These are phyloP conservation scores for Chrysanthemum makinoi DNA, from an alignment of 129 eudicot genomes.

Conservation along the genomic window DNA sequence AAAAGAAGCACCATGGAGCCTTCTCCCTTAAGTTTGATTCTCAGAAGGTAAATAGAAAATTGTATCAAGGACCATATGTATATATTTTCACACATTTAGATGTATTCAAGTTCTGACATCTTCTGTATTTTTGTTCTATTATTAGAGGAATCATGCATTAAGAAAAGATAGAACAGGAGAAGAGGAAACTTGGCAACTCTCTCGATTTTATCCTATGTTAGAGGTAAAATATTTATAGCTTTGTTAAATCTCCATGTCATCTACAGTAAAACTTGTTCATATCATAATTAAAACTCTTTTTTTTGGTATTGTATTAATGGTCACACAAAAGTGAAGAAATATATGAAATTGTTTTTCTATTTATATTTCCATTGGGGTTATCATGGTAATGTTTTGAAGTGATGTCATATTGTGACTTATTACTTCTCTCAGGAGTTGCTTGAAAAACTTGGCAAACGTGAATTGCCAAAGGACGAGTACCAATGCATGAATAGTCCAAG, in stretches of 20 bases:
- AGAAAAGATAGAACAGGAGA: conserved; percentile 85
- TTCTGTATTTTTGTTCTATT: conserved; percentile 22
- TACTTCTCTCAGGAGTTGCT: conserved; percentile 42
- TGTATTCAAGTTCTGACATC: conserved; percentile 13
- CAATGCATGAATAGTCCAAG: conserved; percentile 48
- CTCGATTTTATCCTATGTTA: conserved; percentile 77
- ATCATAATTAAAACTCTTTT: background rate
- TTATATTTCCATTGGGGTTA: background rate
- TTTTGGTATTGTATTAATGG: background rate
- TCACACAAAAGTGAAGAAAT: no score
- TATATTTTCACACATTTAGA: background rate
- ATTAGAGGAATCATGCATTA: conserved; percentile 62
- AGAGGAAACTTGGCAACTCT: conserved; percentile 85
- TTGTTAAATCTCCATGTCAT: background rate
- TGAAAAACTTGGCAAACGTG: conserved; percentile 48
- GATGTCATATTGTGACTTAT: background rate
- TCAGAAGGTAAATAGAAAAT: conserved; percentile 50
- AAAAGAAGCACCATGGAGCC: conserved; percentile 60
- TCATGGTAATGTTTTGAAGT: background rate
- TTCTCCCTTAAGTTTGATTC: conserved; percentile 89
- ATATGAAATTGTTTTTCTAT: no score
- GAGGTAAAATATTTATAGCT: conserved; percentile 52
- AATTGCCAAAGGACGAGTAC: conserved; percentile 47
- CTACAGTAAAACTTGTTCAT: conserved; percentile 1
- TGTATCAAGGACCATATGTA: background rate